Conservation (phyloP, 2,329 filamentous ascomycete genomes). For the Catunica adiposa region DNA sequence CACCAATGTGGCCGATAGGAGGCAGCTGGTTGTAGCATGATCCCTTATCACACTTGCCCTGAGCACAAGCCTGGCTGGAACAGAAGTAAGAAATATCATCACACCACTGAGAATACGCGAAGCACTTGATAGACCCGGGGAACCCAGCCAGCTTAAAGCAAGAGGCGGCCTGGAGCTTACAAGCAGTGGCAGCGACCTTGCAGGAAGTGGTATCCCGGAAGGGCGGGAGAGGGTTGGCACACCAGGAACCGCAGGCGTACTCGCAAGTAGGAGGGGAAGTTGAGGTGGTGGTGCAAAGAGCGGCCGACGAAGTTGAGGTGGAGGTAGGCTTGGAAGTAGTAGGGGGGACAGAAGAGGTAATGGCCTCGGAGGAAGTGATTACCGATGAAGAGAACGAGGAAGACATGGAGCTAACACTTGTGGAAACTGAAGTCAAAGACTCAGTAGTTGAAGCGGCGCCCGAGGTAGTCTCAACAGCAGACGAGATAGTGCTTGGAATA, state of each 20-base stretch:
- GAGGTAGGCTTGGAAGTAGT: conserved; percentile 22
- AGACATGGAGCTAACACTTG: conserved; percentile 12
- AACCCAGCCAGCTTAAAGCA: conserved; percentile 37
- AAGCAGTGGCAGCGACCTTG: conserved; percentile 26
- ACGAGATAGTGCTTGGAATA: conserved; percentile 13
- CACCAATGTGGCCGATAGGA: conserved; percentile 23
- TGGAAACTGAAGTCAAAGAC: conserved; percentile 14
- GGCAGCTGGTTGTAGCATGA: conserved; percentile 28
- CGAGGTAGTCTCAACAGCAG: conserved; percentile 12
- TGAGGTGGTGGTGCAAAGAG: conserved; percentile 29
- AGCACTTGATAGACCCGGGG: conserved; percentile 33
- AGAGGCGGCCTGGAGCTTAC: conserved; percentile 30
- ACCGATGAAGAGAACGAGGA: neutral
- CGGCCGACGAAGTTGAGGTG: conserved; percentile 23
- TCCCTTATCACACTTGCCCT: conserved; percentile 25
- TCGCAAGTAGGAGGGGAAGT: conserved; percentile 33
- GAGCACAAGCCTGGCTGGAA: conserved; percentile 21
- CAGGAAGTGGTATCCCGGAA: conserved; percentile 29
- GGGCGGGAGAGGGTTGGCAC: conserved; percentile 31
- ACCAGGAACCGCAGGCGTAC: conserved; percentile 39
- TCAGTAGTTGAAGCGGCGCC: neutral
- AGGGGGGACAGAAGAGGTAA: conserved; percentile 16
- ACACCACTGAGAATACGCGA: conserved; percentile 35
- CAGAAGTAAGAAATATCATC: conserved; percentile 30
- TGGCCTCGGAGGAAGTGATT: neutral